These are phyloP conservation scores for Ensete ventricosum DNA, from an alignment of 176 grass and related monocot genomes.

Conservation along the genomic window DNA sequence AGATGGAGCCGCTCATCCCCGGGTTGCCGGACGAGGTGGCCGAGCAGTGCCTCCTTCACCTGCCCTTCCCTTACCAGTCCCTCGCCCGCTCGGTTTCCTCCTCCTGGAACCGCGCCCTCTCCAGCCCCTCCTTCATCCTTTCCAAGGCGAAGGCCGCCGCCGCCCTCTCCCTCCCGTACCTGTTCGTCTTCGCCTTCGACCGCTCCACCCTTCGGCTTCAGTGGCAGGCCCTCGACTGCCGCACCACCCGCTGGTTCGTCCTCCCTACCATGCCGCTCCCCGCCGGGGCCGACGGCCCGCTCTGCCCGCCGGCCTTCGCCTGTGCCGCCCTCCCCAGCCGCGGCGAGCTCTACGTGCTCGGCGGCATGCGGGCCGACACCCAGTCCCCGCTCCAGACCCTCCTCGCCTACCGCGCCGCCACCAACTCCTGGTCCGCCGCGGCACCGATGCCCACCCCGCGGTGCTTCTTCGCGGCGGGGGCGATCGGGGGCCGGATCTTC, in stretches of 20 bases:
- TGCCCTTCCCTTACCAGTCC: slow-evolving; percentile 92
- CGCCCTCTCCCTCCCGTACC: slow-evolving; percentile 46
- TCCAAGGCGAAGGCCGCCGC: neutral
- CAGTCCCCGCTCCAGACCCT: slow-evolving; percentile 18
- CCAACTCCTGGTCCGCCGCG: slow-evolving; percentile 21
- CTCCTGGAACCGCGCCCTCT: slow-evolving; percentile 77
- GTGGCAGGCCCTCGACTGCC: slow-evolving; percentile 79
- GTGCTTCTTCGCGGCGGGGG: slow-evolving; percentile 22
- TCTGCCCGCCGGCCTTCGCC: slow-evolving; percentile 46
- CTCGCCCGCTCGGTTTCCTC: slow-evolving; percentile 82
- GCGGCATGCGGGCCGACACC: slow-evolving; percentile 20
- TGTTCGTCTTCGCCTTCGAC: slow-evolving; percentile 83
- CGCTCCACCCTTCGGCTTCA: slow-evolving; percentile 61
- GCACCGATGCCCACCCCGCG: slow-evolving; percentile 19
- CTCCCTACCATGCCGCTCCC: slow-evolving; percentile 57
- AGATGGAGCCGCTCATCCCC: slow-evolving; percentile 50
- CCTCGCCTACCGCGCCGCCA: slow-evolving; percentile 23
- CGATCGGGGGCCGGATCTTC: slow-evolving; percentile 22
- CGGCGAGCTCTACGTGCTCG: slow-evolving; percentile 88
- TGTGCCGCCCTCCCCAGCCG: slow-evolving; percentile 44
- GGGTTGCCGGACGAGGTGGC: slow-evolving; percentile 90
- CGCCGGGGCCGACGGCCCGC: neutral
- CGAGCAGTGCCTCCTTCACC: slow-evolving; percentile 93
- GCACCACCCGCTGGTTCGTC: slow-evolving; percentile 58
- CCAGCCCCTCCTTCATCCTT: slow-evolving; percentile 31